Base-by-base conservation (phyloP, 2,329 filamentous ascomycete genomes). In the Stachybotrys elegans region DNA sequence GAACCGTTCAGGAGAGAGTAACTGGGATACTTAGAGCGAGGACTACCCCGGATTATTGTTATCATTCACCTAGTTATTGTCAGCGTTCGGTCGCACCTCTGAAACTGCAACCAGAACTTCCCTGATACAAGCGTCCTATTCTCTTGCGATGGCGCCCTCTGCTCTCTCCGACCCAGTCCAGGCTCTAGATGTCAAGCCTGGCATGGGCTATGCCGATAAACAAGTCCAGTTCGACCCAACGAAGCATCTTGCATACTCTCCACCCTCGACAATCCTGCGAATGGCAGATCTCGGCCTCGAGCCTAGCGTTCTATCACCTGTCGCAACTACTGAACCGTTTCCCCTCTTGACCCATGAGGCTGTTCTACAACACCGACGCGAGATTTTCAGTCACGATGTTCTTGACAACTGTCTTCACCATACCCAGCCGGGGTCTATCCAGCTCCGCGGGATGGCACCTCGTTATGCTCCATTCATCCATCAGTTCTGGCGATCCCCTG, bases 401-500 rank as follows among this genome's bases (percentile, higher is more conserved):
- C 45, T 63, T 2, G 58, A 59, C 21, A 61, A 59, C 43, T 61
- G 59, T 50, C 50, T 57, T 13, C 51, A 57, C 42, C 45, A 55
- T 22, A 62, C 57, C 6, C 48, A 51, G 6, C 51, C 50, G 22
- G 55, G 51, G 20, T 57, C 58, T 7, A 55, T 55, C 25, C 56
- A 57, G 51, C 42, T 62, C 4, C 57, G 52, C 17, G 62, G 50
- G 39, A 62, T 57, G 55, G 54, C 53, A 0, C 57, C 55, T 17
- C 50, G 53, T 21, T 60, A 63, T 21, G 52, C 60, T 2, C 55
- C 57, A 0, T 66, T 65, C 44, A 58, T 60, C 14, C 51, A 63
- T 38, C 38, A 57, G 13, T 59, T 60, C 22, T 83, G 79, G 80
- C 76, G 72, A 44, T 70, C 71, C 38, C 74, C 78, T 1, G 69